phyloP scores from a whole-genome alignment of 805 yeast species.

The Sugiyamaella lignohabitans region DNA sequence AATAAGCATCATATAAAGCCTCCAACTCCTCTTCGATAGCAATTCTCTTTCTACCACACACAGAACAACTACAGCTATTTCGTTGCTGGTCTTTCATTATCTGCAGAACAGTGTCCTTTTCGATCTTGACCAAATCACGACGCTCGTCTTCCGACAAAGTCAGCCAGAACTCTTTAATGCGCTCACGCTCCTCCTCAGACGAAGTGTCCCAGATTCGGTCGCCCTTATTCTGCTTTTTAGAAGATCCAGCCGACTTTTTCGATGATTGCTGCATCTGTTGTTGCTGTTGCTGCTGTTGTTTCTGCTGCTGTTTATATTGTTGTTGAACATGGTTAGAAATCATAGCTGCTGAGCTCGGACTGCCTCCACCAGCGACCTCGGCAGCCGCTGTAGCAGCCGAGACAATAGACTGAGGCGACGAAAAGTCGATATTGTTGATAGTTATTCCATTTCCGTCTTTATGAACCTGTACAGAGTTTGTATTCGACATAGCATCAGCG shows the following conservation, averaged over 20 bases:
- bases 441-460: constrained; percentile 66
- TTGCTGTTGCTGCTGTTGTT: constrained; percentile 19
- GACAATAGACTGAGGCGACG: constrained; percentile 25
- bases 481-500: constrained; percentile 35
- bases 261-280: not conserved
- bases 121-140: constrained; percentile 54
- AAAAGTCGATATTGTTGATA: constrained; percentile 46
- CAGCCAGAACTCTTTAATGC: constrained; percentile 59
- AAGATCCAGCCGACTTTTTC: constrained; percentile 6
- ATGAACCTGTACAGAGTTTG: constrained; percentile 45
- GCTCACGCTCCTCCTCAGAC: constrained; percentile 45
- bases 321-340: not conserved
- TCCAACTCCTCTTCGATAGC: constrained; percentile 74
- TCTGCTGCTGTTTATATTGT: no score
- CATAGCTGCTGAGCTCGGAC: not conserved
- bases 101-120: constrained; percentile 61
- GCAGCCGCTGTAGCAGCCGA: constrained; percentile 21
- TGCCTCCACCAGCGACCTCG: constrained; percentile 1
- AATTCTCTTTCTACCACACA: constrained; percentile 67
- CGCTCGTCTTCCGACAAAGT: constrained; percentile 55
- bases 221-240: constrained; percentile 13
- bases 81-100: constrained; percentile 56
- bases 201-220: constrained; percentile 39
- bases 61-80: constrained; percentile 59
- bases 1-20: constrained; percentile 61